Evolutionary conservation across 2,329 filamentous ascomycete species (phyloP).

Genomic region (Orbilia blumenaviensis): DNA sequence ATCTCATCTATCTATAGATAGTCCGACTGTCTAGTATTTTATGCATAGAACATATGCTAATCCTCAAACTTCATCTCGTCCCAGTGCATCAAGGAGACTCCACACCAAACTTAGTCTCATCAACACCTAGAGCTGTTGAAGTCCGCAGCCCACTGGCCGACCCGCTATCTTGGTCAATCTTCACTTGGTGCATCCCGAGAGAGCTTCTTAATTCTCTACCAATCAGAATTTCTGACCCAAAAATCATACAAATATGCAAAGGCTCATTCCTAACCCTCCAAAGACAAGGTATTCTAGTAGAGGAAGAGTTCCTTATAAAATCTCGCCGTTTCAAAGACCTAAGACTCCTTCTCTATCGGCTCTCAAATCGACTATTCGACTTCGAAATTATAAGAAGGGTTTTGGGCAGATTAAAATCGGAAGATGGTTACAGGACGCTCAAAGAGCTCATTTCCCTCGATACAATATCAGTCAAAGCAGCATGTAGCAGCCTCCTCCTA

Average conservation of each 20-base stretch:
- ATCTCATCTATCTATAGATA: too few species aligned
- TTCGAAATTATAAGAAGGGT: neutral
- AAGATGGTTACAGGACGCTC: neutral
- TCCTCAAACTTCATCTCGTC: neutral
- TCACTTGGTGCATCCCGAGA: neutral
- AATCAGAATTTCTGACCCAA: conserved; percentile 18
- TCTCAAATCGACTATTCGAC: conserved; percentile 5
- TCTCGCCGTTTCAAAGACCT: neutral
- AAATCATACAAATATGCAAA: conserved; percentile 4
- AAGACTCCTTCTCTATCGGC: conserved; percentile 4
- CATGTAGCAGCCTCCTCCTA: neutral
- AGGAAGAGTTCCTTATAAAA: neutral
- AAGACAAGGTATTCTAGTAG: neutral
- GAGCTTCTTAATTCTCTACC: conserved; percentile 23
- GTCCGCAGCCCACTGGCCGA: conserved; percentile 17
- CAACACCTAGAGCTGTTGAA: neutral
- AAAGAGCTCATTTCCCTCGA: neutral
- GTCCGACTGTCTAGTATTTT: too few species aligned
- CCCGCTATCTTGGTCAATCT: neutral
- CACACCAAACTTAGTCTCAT: neutral
- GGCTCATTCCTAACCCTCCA: neutral
- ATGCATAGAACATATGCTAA: neutral
- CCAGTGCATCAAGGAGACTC: neutral
- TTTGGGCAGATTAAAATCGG: neutral
- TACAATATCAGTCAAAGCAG: conserved; percentile 6